Conservation (phyloP, 345 rosid genomes). For the Rhizophora apiculata region DNA sequence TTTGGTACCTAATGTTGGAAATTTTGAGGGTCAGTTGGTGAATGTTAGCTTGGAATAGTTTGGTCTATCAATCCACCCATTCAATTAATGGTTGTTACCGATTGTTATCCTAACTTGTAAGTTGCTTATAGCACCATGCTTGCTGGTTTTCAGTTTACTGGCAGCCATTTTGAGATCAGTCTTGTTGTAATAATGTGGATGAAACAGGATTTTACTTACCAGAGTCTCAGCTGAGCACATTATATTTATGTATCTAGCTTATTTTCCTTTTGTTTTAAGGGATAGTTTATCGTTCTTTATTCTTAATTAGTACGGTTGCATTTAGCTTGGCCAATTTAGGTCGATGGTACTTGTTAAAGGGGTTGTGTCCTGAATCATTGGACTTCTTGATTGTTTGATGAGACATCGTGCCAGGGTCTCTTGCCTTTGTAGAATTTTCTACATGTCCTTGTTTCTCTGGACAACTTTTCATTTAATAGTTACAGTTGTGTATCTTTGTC, state of each 20-base stretch:
- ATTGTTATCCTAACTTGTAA: not conserved
- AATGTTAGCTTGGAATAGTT: not conserved
- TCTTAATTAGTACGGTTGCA: conserved; percentile 12
- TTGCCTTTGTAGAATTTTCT: conserved; percentile 9
- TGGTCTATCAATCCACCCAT: too few species aligned
- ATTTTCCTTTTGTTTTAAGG: too few species aligned
- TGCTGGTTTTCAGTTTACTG: too few species aligned
- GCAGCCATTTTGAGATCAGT: too few species aligned
- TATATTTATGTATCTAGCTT: too few species aligned
- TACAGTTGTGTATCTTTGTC: conserved; percentile 14
- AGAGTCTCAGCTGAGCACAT: not conserved
- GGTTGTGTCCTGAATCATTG: conserved; percentile 5
- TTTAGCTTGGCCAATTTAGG: conserved; percentile 13
- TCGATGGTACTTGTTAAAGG: not conserved
- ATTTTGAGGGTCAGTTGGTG: not conserved
- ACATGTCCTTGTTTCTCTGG: not conserved
- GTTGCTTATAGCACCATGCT: not conserved
- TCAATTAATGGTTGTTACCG: conserved; percentile 10
- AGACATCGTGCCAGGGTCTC: not conserved
- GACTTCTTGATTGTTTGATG: conserved; percentile 21
- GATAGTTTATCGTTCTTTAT: not conserved
- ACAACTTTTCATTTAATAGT: conserved; percentile 17
- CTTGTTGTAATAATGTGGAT: too few species aligned
- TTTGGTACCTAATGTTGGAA: conserved; percentile 14
- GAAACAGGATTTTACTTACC: not conserved